A percentile compares a stretch with the other conserved stretches of the same genome.
Conservation (phyloP, 169 alveolate species). For the Cryptosporidium parvum region DNA sequence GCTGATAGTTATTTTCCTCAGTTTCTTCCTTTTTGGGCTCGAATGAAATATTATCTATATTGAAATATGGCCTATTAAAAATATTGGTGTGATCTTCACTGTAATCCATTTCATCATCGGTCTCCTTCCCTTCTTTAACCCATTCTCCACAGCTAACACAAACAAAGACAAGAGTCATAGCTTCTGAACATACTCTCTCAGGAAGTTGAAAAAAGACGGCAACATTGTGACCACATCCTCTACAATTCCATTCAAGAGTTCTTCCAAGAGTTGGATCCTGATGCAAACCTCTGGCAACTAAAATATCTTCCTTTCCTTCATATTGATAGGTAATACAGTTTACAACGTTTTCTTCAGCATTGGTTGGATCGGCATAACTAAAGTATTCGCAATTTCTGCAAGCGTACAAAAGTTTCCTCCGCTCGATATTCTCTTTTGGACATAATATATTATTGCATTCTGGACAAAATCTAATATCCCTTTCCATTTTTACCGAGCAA, state of each 20-base stretch:
- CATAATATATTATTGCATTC: constrained; percentile 82
- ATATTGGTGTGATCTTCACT: constrained; percentile 13
- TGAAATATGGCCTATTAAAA: constrained; percentile 47
- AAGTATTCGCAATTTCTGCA: constrained; percentile 81
- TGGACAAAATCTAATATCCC: constrained; percentile 80
- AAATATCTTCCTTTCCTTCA: constrained; percentile 86
- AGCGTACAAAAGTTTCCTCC: constrained; percentile 77
- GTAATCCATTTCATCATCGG: constrained; percentile 60
- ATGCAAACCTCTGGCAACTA: constrained; percentile 85
- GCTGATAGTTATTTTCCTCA: not conserved
- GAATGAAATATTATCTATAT: constrained; percentile 44
- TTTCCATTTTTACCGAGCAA: constrained; percentile 52
- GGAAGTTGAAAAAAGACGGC: constrained; percentile 92
- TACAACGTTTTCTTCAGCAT: constrained; percentile 79
- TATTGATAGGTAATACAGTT: constrained; percentile 78
- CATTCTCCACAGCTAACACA: constrained; percentile 86
- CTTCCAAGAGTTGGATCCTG: constrained; percentile 93
- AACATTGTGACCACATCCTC: constrained; percentile 85
- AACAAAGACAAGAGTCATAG: constrained; percentile 92
- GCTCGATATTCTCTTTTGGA: constrained; percentile 78
- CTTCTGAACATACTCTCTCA: constrained; percentile 89
- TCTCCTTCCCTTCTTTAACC: constrained; percentile 77
- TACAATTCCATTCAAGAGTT: constrained; percentile 89
- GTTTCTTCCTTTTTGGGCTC: constrained; percentile 58
- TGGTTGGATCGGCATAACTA: constrained; percentile 75